phyloP scores from a whole-genome alignment of 1,284 basidiomycete species.

The Marasmius sp. region DNA sequence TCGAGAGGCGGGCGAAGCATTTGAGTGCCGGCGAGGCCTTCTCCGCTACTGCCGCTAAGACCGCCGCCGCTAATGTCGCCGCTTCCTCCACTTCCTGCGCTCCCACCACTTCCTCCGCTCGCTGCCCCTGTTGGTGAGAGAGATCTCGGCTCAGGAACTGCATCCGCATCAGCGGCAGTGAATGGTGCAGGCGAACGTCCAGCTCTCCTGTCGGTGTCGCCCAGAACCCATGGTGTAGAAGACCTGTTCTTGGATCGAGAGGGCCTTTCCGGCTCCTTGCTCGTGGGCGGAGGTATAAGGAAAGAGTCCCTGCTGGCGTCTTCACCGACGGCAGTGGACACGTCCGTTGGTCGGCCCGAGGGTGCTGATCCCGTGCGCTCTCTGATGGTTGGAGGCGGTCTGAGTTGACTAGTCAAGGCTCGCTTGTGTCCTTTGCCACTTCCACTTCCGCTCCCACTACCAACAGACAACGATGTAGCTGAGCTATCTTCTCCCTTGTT shows the following conservation, averaged over 20 bases:
- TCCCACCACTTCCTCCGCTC: not conserved
- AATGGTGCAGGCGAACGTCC: slow-evolving; percentile 2
- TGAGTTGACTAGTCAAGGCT: not conserved
- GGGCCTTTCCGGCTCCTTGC: too few species aligned
- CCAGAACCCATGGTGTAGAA: not conserved
- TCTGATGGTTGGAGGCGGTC: not conserved
- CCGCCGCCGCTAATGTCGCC: not conserved
- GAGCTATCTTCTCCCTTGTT: not conserved
- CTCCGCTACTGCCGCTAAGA: not conserved
- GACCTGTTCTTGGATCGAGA: not conserved
- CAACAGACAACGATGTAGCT: not conserved
- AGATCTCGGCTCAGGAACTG: slow-evolving; percentile 5
- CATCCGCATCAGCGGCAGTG: not conserved
- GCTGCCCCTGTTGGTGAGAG: not conserved
- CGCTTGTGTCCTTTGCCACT: not conserved
- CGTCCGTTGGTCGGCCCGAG: not conserved
- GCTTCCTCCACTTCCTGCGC: not conserved
- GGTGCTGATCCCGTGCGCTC: slow-evolving; percentile 9
- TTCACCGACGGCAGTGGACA: not conserved
- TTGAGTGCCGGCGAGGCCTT: not conserved
- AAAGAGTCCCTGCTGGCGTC: not conserved
- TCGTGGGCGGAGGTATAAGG: not conserved
- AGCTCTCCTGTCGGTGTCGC: not conserved
- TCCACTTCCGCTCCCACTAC: not conserved
- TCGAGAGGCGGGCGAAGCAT: not conserved